These are phyloP conservation scores for Meyerozyma carpophila DNA, from an alignment of 1,139 yeast genomes.

Conservation along the genomic window DNA sequence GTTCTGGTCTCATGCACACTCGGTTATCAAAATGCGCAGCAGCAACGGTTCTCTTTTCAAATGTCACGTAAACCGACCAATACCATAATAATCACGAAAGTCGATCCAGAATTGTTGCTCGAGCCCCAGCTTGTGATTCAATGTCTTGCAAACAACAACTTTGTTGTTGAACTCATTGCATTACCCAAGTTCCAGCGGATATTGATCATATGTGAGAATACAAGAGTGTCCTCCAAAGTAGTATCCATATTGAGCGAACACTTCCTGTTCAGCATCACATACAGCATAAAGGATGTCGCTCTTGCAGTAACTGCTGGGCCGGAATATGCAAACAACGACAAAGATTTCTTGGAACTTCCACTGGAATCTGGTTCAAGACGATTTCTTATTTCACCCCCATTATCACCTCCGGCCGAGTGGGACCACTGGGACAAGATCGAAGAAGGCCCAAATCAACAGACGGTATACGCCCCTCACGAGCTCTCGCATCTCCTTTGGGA, in stretches of 20 bases:
- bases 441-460: conserved; percentile 35
- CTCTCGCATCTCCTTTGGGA: conserved; percentile 43
- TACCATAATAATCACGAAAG: conserved; percentile 35
- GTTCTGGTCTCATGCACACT: background rate
- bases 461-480: conserved; percentile 37
- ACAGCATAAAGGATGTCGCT: conserved; percentile 28
- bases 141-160: conserved; percentile 21
- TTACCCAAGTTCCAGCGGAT: conserved; percentile 31
- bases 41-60: conserved; percentile 1
- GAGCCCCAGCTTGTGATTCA: conserved; percentile 23
- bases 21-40: background rate
- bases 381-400: conserved; percentile 43
- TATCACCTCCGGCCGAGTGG: conserved; percentile 47
- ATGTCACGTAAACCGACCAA: conserved; percentile 25
- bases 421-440: conserved; percentile 40
- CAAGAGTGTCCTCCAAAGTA: conserved; percentile 14
- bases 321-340: conserved; percentile 3
- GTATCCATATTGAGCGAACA: background rate
- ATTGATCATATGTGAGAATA: conserved; percentile 28
- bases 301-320: background rate
- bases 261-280: conserved; percentile 16
- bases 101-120: conserved; percentile 14
- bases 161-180: conserved; percentile 31
- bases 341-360: conserved; percentile 38
- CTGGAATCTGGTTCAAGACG: conserved; percentile 34